Conservation (phyloP, 306 rosid genomes). For the Vicia faba region DNA sequence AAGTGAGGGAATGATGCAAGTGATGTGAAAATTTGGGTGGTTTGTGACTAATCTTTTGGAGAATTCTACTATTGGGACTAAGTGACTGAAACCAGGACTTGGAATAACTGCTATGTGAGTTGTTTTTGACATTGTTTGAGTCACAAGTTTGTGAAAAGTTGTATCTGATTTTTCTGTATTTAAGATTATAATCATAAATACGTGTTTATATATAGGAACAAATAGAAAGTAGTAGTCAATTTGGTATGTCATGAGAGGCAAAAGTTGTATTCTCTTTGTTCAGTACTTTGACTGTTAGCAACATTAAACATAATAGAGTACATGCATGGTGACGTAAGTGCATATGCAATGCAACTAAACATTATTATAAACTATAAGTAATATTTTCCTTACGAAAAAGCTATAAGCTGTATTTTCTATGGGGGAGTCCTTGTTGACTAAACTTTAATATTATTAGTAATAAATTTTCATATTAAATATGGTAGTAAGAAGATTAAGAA, state of each 20-base stretch:
- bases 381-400: too few relatives aligned
- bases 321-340: not conserved
- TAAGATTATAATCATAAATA: not conserved
- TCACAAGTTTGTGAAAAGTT: not conserved
- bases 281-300: not conserved
- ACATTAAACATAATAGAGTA: not conserved
- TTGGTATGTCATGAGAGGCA: not conserved
- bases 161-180: not conserved
- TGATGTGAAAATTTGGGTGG: slow-evolving; percentile 41
- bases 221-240: not conserved
- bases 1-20: slow-evolving; percentile 50
- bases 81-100: slow-evolving; percentile 48
- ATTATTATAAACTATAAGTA: too few relatives aligned
- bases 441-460: too few relatives aligned
- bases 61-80: slow-evolving; percentile 46
- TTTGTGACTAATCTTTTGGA: slow-evolving; percentile 33
- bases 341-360: not conserved
- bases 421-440: too few relatives aligned
- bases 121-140: slow-evolving; percentile 34
- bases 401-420: too few relatives aligned
- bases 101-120: slow-evolving; percentile 37
- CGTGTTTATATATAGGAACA: not conserved
- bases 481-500: too few relatives aligned
- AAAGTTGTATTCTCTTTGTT: not conserved
- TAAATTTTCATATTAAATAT: too few relatives aligned